Conservation (phyloP, 2,329 filamentous ascomycete genomes). For the Ascochyta fabae region DNA sequence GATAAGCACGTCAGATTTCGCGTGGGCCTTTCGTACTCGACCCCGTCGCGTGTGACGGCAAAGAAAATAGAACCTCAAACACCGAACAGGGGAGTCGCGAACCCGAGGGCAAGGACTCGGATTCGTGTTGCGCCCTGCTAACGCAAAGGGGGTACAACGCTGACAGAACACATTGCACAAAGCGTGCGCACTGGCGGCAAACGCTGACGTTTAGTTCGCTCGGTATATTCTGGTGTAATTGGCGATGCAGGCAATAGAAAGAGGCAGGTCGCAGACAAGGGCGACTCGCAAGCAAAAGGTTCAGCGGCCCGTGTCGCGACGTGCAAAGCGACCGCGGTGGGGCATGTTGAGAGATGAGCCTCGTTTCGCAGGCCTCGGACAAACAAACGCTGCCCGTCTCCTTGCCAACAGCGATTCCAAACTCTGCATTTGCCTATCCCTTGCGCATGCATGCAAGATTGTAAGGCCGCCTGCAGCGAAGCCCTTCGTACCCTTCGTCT, state of each 20-base stretch:
- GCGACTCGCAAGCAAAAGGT: neutral
- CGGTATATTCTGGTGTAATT: constrained; percentile 2
- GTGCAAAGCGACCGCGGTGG: neutral
- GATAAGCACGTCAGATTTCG: constrained; percentile 6
- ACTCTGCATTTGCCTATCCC: neutral
- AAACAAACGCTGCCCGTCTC: neutral
- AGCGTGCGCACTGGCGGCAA: constrained; percentile 12
- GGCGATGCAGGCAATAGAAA: constrained; percentile 5
- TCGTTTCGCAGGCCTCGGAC: neutral
- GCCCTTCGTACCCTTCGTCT: constrained; percentile 4
- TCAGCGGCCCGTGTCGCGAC: constrained; percentile 15
- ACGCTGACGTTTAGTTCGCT: constrained; percentile 5
- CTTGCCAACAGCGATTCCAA: neutral
- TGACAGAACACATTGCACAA: constrained; percentile 7
- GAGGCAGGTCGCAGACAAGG: constrained; percentile 9
- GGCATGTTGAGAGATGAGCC: constrained; percentile 16
- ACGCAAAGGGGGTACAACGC: constrained; percentile 3
- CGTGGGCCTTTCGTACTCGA: neutral
- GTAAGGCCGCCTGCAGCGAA: constrained; percentile 9
- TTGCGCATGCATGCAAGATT: constrained; percentile 5
- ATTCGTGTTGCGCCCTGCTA: constrained; percentile 13
- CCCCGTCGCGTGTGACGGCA: neutral
- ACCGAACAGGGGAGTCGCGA: constrained; percentile 5
- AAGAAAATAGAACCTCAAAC: constrained; percentile 1
- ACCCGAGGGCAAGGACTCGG: constrained; percentile 18